Evolutionary conservation across 805 yeast species (phyloP).

Genomic region (Candida wancherniae): DNA sequence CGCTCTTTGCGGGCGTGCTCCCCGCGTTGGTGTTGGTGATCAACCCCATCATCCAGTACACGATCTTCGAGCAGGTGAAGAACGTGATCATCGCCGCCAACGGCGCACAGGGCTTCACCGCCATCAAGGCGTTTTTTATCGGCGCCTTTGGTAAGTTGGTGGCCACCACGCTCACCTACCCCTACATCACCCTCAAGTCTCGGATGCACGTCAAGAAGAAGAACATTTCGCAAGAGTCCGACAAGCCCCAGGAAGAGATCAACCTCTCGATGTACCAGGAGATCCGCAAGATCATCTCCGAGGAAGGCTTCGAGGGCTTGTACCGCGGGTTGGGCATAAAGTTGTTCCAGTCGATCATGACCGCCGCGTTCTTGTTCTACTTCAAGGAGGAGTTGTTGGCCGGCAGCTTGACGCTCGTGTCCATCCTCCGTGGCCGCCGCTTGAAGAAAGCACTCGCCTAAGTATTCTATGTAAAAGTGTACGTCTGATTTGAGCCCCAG

Average conservation of each 20-base stretch:
- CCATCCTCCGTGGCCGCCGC: constrained; percentile 21
- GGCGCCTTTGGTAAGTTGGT: constrained; percentile 88
- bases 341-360: constrained; percentile 74
- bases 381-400: constrained; percentile 81
- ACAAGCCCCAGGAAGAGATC: constrained; percentile 5
- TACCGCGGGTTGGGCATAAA: constrained; percentile 81
- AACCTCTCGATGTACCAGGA: constrained; percentile 43
- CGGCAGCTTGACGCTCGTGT: constrained; percentile 52
- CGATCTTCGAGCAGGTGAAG: constrained; percentile 82
- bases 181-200: constrained; percentile 83
- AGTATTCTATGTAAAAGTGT: no score
- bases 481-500: no score
- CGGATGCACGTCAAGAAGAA: constrained; percentile 72
- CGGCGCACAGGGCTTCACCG: constrained; percentile 48
- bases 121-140: constrained; percentile 73
- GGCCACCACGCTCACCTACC: constrained; percentile 88
- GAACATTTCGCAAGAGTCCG: constrained; percentile 11
- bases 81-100: constrained; percentile 55
- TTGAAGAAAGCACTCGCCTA: constrained; percentile 5
- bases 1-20: constrained; percentile 77
- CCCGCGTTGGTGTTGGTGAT: constrained; percentile 84
- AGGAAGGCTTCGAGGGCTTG: constrained; percentile 72
- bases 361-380: constrained; percentile 86
- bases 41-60: constrained; percentile 89
- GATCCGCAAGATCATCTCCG: constrained; percentile 52